Conservation (phyloP, 257 asterid genomes). For the Lantana camara region DNA sequence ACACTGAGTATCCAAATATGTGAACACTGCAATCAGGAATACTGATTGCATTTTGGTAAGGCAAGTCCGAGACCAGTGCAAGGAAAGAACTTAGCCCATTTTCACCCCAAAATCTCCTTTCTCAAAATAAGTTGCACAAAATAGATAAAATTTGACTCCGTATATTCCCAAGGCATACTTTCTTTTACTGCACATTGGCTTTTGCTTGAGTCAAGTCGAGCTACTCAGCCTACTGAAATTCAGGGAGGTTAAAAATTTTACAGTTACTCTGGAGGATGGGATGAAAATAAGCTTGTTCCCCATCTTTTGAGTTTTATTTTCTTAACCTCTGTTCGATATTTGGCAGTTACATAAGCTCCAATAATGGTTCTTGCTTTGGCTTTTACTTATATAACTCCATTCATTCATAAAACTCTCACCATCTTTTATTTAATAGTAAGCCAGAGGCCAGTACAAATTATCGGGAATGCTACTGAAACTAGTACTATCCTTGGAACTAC, state of each 20-base stretch:
- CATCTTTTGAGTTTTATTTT: background rate
- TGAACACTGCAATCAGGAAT: background rate
- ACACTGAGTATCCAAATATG: background rate
- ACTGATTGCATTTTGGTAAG: background rate
- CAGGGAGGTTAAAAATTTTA: background rate
- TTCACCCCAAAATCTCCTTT: background rate
- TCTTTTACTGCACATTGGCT: background rate
- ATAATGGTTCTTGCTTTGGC: constrained; percentile 8
- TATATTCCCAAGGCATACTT: constrained; percentile 5
- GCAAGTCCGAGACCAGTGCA: background rate
- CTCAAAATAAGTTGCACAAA: background rate
- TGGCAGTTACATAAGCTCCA: constrained; percentile 11
- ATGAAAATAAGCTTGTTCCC: constrained; percentile 1
- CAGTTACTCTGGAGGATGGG: background rate
- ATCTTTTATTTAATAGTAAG: constrained; percentile 6
- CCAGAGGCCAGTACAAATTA: background rate
- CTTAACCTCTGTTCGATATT: background rate
- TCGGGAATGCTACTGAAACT: background rate
- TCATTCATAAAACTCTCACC: background rate
- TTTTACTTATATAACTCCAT: background rate
- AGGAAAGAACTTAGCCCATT: too few species aligned
- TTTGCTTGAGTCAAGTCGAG: constrained; percentile 9
- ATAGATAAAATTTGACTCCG: background rate
- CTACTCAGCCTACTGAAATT: constrained; percentile 17
- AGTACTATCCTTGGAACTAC: constrained; percentile 8